Percentiles rank a stretch among this genome's conserved stretches.
phyloP scores from a whole-genome alignment of 352 stramenopile species.

The Albugo laibachii region DNA sequence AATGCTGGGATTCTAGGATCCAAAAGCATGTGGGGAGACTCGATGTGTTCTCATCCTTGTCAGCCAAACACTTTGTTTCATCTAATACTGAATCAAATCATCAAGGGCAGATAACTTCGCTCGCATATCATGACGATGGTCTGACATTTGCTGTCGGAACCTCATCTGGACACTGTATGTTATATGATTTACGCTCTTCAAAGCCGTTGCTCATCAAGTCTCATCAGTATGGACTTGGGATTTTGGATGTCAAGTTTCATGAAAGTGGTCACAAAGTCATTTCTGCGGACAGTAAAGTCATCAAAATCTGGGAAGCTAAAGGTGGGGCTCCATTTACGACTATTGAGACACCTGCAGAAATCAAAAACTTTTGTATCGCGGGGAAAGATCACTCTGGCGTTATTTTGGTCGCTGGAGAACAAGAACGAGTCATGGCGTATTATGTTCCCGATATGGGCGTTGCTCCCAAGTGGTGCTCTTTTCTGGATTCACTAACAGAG shows the following conservation, averaged over 20 bases:
- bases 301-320: constrained; percentile 95
- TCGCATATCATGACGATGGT: constrained; percentile 88
- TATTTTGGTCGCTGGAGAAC: constrained; percentile 91
- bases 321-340: constrained; percentile 88
- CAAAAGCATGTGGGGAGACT: constrained; percentile 52
- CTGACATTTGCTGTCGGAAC: constrained; percentile 92
- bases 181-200: constrained; percentile 94
- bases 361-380: constrained; percentile 92
- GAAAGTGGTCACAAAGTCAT: constrained; percentile 80
- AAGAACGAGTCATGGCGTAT: constrained; percentile 94
- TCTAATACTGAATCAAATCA: constrained; percentile 28
- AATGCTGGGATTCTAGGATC: constrained; percentile 90
- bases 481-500: constrained; percentile 98
- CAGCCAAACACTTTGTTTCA: constrained; percentile 4
- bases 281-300: constrained; percentile 91
- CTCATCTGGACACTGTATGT: constrained; percentile 78
- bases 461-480: constrained; percentile 97
- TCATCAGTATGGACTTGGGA: constrained; percentile 95
- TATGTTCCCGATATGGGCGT: constrained; percentile 95
- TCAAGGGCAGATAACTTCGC: constrained; percentile 79
- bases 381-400: constrained; percentile 85
- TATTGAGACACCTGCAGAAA: constrained; percentile 90
- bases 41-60: constrained; percentile 8
- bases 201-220: constrained; percentile 89
- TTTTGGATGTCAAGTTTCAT: constrained; percentile 89